These are phyloP conservation scores for Adansonia gregorii DNA, from an alignment of 441 rosid species.

Conservation along the genomic window DNA sequence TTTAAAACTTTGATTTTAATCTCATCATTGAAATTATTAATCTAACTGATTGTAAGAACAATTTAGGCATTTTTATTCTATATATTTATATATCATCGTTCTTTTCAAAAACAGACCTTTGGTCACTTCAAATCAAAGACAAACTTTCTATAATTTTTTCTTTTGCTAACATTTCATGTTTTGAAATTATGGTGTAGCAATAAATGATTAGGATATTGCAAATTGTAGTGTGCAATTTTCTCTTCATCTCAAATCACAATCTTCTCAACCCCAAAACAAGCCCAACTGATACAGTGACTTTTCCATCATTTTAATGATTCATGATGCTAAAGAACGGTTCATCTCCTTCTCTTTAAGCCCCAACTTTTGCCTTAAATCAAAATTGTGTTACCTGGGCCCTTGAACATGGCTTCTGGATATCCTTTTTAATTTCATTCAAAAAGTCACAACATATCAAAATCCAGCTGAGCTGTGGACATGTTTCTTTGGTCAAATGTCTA, in stretches of 20 bases:
- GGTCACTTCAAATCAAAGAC: too few relatives aligned
- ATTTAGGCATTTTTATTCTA: too few relatives aligned
- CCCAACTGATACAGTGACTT: too few relatives aligned
- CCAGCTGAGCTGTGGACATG: conserved; percentile 30
- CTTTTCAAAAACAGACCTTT: too few relatives aligned
- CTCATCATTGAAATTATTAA: too few relatives aligned
- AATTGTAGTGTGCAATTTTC: background rate
- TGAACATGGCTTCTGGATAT: background rate
- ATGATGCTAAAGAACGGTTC: background rate
- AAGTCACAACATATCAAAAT: background rate
- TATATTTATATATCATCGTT: too few relatives aligned
- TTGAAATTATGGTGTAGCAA: too few relatives aligned
- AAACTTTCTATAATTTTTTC: too few relatives aligned
- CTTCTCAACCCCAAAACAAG: background rate
- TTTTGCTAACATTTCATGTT: too few relatives aligned
- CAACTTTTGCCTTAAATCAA: background rate
- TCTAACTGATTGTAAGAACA: too few relatives aligned
- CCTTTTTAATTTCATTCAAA: background rate
- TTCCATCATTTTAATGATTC: background rate
- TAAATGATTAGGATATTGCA: too few relatives aligned
- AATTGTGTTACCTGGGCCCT: background rate
- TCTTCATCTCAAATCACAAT: background rate
- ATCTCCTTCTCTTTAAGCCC: background rate
- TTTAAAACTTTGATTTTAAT: too few relatives aligned
- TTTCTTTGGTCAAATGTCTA: background rate